phyloP scores from a whole-genome alignment of 2,329 filamentous ascomycete genomes.

The Sporothrix schenckii region DNA sequence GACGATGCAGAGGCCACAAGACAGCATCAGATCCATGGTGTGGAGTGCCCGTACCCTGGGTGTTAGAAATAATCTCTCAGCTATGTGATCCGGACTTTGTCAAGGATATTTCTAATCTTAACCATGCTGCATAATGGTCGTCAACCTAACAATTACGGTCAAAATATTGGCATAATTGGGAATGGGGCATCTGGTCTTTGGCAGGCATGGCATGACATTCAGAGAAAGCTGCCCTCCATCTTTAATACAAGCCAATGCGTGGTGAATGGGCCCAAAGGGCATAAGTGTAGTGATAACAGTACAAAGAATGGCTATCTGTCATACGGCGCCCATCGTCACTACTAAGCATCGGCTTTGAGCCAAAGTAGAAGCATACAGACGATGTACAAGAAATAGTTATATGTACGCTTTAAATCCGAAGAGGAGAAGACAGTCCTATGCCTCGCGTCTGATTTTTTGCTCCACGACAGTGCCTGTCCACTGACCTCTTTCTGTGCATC shows the following conservation, averaged over 20 bases:
- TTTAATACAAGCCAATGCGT: not conserved
- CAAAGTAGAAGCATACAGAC: not conserved
- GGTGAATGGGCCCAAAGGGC: not conserved
- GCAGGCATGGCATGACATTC: not conserved
- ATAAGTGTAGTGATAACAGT: too few relatives aligned
- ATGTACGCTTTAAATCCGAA: constrained; percentile 9
- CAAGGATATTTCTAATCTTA: not conserved
- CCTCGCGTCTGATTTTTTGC: not conserved
- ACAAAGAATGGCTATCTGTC: too few relatives aligned
- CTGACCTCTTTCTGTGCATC: not conserved
- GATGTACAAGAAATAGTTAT: not conserved
- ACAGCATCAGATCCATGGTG: too few relatives aligned
- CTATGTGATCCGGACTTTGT: not conserved
- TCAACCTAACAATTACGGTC: not conserved
- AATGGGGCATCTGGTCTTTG: too few relatives aligned
- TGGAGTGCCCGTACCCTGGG: too few relatives aligned
- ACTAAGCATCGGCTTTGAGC: not conserved
- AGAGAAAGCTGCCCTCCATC: not conserved
- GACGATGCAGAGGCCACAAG: too few relatives aligned
- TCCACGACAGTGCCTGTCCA: not conserved
- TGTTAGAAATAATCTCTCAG: not conserved
- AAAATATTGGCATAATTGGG: too few relatives aligned
- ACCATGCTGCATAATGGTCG: constrained; percentile 4
- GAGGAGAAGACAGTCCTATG: not conserved
- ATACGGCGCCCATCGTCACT: not conserved